These are phyloP conservation scores for Phytopythium oedochilum DNA, from an alignment of 352 stramenopile species.

Conservation along the genomic window DNA sequence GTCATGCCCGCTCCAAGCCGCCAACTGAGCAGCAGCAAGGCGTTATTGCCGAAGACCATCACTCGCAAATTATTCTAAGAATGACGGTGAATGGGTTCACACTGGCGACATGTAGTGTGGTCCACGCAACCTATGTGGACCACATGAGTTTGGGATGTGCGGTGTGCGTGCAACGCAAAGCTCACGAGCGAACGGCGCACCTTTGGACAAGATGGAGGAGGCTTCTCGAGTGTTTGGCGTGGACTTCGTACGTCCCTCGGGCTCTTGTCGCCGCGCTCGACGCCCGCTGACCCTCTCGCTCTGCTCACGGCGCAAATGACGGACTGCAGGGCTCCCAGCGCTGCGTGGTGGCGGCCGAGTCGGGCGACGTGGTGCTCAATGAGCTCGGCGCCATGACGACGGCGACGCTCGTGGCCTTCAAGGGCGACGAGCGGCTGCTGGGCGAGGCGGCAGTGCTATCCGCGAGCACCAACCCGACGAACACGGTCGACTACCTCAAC, in stretches of 20 bases:
- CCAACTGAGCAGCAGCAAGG: neutral
- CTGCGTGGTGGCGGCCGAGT: slow-evolving; percentile 64
- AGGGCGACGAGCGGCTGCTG: slow-evolving; percentile 76
- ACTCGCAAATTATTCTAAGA: neutral
- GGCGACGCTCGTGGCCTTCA: slow-evolving; percentile 85
- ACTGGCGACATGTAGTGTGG: neutral
- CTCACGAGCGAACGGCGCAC: neutral
- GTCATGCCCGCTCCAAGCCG: neutral
- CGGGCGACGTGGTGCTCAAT: slow-evolving; percentile 83
- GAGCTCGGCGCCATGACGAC: slow-evolving; percentile 87
- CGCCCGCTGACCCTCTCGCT: neutral
- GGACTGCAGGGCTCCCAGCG: slow-evolving; percentile 57
- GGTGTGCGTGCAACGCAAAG: no score
- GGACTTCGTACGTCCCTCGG: slow-evolving; percentile 58
- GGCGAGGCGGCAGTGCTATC: slow-evolving; percentile 84
- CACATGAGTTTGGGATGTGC: neutral
- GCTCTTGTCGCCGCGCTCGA: neutral
- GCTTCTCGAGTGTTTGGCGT: slow-evolving; percentile 59
- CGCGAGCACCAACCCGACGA: slow-evolving; percentile 78
- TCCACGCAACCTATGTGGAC: neutral
- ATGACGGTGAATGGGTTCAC: neutral
- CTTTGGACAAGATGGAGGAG: neutral
- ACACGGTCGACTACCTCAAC: slow-evolving; percentile 74
- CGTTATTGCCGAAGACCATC: no score
- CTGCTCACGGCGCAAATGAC: neutral